Evolutionary conservation across 495 filamentous ascomycete genomes (phyloP).

Genomic region (Penicillium silybi): DNA sequence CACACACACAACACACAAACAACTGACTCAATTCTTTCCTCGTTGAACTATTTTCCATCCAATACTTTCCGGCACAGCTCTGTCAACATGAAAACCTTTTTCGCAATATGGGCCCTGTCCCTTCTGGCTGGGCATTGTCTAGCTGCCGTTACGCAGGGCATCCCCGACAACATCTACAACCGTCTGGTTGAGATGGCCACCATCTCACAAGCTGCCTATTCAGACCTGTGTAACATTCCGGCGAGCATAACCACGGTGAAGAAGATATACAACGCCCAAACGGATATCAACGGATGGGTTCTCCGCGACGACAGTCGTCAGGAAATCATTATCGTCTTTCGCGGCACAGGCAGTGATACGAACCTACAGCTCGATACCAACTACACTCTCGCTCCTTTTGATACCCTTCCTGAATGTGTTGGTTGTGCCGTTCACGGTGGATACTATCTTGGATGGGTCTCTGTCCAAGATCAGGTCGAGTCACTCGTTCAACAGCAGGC

Average conservation of each 20-base stretch:
- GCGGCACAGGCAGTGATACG: slow-evolving; percentile 2
- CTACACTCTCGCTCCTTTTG: slow-evolving; percentile 4
- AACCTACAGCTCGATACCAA: slow-evolving; percentile 8
- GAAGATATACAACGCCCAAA: slow-evolving; percentile 7
- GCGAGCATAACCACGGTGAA: background rate
- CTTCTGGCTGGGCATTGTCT: background rate
- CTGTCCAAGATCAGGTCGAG: slow-evolving; percentile 7
- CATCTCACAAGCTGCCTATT: slow-evolving; percentile 6
- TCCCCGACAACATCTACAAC: slow-evolving; percentile 1
- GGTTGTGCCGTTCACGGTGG: slow-evolving; percentile 4
- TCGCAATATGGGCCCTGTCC: background rate
- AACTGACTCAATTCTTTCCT: background rate
- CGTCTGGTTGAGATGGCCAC: slow-evolving; percentile 7
- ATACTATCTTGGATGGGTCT: slow-evolving; percentile 9
- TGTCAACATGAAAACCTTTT: slow-evolving; percentile 1
- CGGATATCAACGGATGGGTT: slow-evolving; percentile 9
- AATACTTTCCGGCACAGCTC: background rate
- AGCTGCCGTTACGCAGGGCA: slow-evolving; percentile 1
- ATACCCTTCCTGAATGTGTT: slow-evolving; percentile 2
- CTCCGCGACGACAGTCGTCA: slow-evolving; percentile 3
- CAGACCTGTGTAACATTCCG: slow-evolving; percentile 6
- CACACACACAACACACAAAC: background rate
- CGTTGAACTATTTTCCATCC: background rate
- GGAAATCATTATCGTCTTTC: slow-evolving; percentile 8
- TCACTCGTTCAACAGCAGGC: slow-evolving; percentile 4